Percentiles rank a stretch among this genome's conserved stretches.
Conservation (phyloP, 139 green algal species). For the Chlamydomonas asymmetrica region DNA sequence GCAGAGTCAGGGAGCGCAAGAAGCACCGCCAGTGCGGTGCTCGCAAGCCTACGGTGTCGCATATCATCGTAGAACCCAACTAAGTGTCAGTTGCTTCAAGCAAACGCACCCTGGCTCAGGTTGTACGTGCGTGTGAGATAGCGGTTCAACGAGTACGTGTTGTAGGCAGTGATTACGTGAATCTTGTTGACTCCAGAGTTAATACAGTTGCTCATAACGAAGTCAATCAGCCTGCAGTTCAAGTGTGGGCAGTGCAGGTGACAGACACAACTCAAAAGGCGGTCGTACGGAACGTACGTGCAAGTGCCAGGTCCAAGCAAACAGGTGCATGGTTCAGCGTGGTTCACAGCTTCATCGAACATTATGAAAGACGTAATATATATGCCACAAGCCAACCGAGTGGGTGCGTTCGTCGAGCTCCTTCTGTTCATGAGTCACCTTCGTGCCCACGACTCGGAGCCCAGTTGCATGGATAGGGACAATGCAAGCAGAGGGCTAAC, state of each 20-base stretch:
- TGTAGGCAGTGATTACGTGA: constrained; percentile 71
- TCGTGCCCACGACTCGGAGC: too few species aligned
- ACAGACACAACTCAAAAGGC: not conserved
- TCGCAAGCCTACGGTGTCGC: not conserved
- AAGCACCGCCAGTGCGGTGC: not conserved
- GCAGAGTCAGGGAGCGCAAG: too few species aligned
- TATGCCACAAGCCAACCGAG: too few species aligned
- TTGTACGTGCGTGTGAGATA: constrained; percentile 93
- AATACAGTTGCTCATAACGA: constrained; percentile 92
- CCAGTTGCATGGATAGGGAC: too few species aligned
- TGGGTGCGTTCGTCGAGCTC: too few species aligned
- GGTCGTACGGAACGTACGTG: not conserved
- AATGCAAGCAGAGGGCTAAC: too few species aligned
- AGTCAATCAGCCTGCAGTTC: constrained; percentile 83
- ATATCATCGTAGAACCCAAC: not conserved
- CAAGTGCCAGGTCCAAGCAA: not conserved
- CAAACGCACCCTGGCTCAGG: too few species aligned
- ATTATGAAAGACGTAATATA: not conserved
- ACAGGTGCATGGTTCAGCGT: not conserved
- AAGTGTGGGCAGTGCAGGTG: not conserved
- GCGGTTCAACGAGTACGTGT: constrained; percentile 85
- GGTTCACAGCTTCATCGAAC: not conserved
- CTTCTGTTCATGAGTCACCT: too few species aligned
- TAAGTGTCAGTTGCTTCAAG: too few species aligned
- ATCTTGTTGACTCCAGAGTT: constrained; percentile 93